Conservation (phyloP, 345 rosid genomes). For the Euphorbia pulcherrima region DNA sequence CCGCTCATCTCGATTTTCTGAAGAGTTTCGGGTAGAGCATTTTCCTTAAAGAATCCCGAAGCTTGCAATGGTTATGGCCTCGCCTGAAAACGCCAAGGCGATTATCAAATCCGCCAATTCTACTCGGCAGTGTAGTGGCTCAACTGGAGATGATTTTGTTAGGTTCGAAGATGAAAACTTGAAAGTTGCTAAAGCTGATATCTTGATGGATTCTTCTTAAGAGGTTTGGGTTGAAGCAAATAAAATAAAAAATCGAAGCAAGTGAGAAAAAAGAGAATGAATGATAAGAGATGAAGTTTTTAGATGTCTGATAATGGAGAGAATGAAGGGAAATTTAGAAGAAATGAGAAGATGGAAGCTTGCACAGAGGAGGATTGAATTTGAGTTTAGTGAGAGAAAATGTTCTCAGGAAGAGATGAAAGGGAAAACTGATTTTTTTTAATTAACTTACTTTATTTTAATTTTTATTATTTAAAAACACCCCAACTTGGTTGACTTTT, state of each 20-base stretch:
- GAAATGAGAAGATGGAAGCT: no score
- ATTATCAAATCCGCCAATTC: no score
- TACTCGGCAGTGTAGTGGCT: conserved; percentile 37
- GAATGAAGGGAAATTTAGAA: no score
- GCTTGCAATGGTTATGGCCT: conserved; percentile 74
- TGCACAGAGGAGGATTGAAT: no score
- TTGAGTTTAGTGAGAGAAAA: no score
- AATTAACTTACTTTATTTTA: no score
- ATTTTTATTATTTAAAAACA: no score
- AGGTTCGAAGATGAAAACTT: conserved; percentile 71
- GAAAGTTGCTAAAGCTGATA: conserved; percentile 87
- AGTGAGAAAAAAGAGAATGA: conserved; percentile 22
- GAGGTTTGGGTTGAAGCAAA: conserved; percentile 28
- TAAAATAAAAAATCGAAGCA: no score
- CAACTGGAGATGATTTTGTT: conserved; percentile 37
- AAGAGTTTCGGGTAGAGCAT: conserved; percentile 91
- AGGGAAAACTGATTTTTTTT: no score
- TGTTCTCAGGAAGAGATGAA: no score
- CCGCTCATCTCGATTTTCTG: conserved; percentile 77
- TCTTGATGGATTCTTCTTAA: conserved; percentile 65
- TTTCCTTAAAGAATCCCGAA: conserved; percentile 82
- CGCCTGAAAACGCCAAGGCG: conserved; percentile 82
- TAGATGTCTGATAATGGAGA: no score
- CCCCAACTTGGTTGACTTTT: no score
- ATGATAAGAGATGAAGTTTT: conserved; percentile 21